A percentile compares a stretch with the other conserved stretches of the same genome.
These are phyloP conservation scores for Colletotrichum cordylinicola DNA, from an alignment of 2,329 filamentous ascomycete genomes.

Conservation along the genomic window DNA sequence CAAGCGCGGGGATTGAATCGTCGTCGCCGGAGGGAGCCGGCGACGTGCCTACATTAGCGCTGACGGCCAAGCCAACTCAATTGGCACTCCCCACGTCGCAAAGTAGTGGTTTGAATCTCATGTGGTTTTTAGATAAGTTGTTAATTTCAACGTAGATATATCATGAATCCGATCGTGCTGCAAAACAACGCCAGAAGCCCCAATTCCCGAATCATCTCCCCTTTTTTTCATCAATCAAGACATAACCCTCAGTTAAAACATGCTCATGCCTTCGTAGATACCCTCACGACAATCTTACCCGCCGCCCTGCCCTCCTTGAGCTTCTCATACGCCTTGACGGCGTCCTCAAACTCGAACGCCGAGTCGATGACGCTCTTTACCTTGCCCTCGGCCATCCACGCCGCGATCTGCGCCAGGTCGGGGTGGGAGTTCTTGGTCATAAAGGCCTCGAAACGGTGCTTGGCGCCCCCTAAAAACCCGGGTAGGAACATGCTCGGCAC, in stretches of 20 bases:
- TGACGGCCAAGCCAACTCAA: background rate
- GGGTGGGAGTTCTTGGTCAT: conserved; percentile 44
- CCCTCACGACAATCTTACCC: conserved; percentile 63
- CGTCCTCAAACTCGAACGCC: conserved; percentile 61
- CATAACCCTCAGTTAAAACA: too few species aligned
- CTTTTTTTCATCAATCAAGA: background rate
- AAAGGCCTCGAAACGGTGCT: conserved; percentile 47
- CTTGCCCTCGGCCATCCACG: conserved; percentile 64
- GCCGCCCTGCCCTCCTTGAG: conserved; percentile 63
- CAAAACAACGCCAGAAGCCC: background rate
- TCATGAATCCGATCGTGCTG: background rate
- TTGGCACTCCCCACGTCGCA: background rate
- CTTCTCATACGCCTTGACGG: conserved; percentile 60
- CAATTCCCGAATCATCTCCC: background rate
- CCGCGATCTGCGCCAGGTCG: conserved; percentile 55
- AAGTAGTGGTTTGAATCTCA: background rate
- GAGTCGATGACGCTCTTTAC: conserved; percentile 61
- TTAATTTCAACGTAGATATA: background rate
- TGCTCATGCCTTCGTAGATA: conserved; percentile 19
- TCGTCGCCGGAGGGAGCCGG: background rate
- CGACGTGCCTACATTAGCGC: conserved; percentile 1
- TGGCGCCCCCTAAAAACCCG: conserved; percentile 42
- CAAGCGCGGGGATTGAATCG: background rate
- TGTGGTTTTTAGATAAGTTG: background rate
- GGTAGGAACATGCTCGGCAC: conserved; percentile 32